Conservation (phyloP, 768 basidiomycete genomes). For the Lactarius sanguifluus region DNA sequence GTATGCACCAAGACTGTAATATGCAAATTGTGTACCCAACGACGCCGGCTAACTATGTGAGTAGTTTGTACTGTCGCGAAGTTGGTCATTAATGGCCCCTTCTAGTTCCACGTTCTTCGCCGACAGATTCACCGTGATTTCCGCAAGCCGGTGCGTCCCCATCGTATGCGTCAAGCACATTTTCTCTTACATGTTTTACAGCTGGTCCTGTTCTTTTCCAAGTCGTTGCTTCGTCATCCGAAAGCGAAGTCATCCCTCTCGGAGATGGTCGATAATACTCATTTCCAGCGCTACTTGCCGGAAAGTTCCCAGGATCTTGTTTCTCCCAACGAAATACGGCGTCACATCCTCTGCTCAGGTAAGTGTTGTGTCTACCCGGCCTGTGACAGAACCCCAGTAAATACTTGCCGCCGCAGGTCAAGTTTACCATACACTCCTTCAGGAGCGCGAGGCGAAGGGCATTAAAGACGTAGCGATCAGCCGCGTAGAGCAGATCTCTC, state of each 20-base stretch:
- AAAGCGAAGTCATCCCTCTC: constrained; percentile 79
- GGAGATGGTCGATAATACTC: constrained; percentile 86
- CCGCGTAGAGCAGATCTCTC: constrained; percentile 91
- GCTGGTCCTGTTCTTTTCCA: constrained; percentile 97
- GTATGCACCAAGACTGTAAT: constrained; percentile 99
- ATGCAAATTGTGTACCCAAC: constrained; percentile 99
- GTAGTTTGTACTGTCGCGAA: constrained; percentile 29
- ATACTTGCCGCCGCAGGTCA: constrained; percentile 55
- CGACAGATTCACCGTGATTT: constrained; percentile 97
- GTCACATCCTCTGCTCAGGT: constrained; percentile 91
- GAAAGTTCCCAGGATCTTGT: constrained; percentile 75
- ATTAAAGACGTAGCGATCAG: constrained; percentile 94
- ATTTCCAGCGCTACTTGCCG: constrained; percentile 93
- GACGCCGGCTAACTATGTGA: constrained; percentile 91
- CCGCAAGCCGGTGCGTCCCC: constrained; percentile 79
- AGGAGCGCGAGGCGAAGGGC: constrained; percentile 88
- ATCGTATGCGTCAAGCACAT: constrained; percentile 7
- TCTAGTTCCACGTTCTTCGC: constrained; percentile 92
- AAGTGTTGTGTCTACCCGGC: constrained; percentile 19
- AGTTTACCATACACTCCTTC: constrained; percentile 87
- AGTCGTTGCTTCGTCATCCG: constrained; percentile 94
- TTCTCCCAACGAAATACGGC: constrained; percentile 80
- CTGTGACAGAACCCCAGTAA: not conserved
- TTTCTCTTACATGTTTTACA: constrained; percentile 34
- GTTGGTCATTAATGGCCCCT: constrained; percentile 22